Evolutionary conservation across 2,329 filamentous ascomycete genomes (phyloP).

Genomic region (Amesomyces nigricolor): DNA sequence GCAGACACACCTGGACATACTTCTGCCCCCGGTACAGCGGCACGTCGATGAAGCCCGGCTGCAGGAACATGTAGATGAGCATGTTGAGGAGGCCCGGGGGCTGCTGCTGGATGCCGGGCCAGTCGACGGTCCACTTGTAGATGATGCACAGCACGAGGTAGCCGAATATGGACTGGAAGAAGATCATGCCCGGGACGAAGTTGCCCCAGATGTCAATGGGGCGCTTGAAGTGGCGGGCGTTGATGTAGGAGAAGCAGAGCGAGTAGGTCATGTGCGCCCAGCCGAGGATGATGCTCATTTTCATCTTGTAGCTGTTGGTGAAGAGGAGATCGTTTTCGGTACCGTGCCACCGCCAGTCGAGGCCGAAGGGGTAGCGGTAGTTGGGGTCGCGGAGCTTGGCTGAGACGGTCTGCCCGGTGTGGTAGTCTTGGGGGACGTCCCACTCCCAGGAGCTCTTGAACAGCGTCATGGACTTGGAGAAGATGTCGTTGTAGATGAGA

Average conservation of each 20-base stretch:
- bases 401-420: slow-evolving; percentile 56
- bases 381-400: slow-evolving; percentile 57
- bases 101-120: slow-evolving; percentile 58
- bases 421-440: slow-evolving; percentile 60
- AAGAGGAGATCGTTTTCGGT: slow-evolving; percentile 94
- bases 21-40: slow-evolving; percentile 74
- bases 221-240: slow-evolving; percentile 89
- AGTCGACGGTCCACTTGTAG: slow-evolving; percentile 96
- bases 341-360: slow-evolving; percentile 96
- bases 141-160: slow-evolving; percentile 91
- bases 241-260: slow-evolving; percentile 85
- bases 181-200: slow-evolving; percentile 97
- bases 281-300: slow-evolving; percentile 94
- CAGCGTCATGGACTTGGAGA: slow-evolving; percentile 86
- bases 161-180: slow-evolving; percentile 98
- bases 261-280: slow-evolving; percentile 99
- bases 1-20: slow-evolving; percentile 66
- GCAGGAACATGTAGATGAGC: slow-evolving; percentile 99
- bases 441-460: slow-evolving; percentile 90
- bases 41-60: slow-evolving; percentile 68
- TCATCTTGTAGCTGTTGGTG: slow-evolving; percentile 99
- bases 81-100: slow-evolving; percentile 94
- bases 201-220: slow-evolving; percentile 96
- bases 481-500: slow-evolving; percentile 94
- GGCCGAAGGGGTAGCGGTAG: slow-evolving; percentile 90